Conservation (phyloP, 148 eudicot genomes). For the Vaccinium darrowii region DNA sequence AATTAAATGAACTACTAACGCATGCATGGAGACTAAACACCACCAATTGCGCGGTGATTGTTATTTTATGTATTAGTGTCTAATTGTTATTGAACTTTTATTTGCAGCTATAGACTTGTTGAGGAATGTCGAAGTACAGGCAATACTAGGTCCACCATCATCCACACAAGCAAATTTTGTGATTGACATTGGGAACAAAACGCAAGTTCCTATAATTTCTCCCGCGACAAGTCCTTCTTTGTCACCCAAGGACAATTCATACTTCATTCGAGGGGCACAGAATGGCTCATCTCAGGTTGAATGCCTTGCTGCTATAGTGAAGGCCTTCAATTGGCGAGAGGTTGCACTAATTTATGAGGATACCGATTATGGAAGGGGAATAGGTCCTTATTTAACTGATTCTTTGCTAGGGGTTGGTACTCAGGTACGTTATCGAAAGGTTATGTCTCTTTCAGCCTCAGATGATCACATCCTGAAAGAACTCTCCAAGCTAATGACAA, state of each 20-base stretch:
- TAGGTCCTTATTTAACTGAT: constrained; percentile 42
- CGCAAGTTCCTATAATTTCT: constrained; percentile 59
- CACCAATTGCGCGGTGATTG: neutral
- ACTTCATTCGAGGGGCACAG: constrained; percentile 51
- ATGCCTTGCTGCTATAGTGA: constrained; percentile 48
- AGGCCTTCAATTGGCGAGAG: constrained; percentile 58
- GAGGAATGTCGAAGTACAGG: neutral
- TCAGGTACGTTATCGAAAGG: neutral
- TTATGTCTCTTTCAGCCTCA: constrained; percentile 24
- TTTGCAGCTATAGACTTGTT: constrained; percentile 43
- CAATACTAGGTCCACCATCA: constrained; percentile 44
- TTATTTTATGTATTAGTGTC: neutral
- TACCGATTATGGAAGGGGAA: constrained; percentile 47
- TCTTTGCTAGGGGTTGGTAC: neutral
- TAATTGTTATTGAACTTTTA: neutral
- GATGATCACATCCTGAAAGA: constrained; percentile 44
- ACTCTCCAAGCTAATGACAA: constrained; percentile 46
- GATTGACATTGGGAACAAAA: constrained; percentile 40
- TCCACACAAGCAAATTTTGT: constrained; percentile 58
- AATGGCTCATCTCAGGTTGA: constrained; percentile 44
- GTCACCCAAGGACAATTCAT: constrained; percentile 44
- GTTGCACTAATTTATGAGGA: constrained; percentile 55
- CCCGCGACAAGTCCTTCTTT: constrained; percentile 53
- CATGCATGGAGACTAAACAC: neutral
- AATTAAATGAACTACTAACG: neutral